phyloP scores from a whole-genome alignment of 495 filamentous ascomycete genomes.

The Geoglossum glabrum region DNA sequence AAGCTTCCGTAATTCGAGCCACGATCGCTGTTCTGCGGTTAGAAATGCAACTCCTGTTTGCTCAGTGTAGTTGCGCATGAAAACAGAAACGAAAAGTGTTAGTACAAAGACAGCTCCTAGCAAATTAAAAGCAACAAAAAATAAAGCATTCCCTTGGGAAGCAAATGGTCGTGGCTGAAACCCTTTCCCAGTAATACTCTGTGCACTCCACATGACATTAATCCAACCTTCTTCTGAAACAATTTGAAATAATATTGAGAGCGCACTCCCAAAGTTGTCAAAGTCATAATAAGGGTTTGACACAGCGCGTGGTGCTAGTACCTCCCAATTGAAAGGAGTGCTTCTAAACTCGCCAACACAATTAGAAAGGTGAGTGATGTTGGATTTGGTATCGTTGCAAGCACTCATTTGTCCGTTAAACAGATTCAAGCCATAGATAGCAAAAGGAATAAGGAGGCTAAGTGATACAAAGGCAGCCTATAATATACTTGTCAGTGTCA shows the following conservation, averaged over 20 bases:
- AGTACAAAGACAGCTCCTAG: conserved; percentile 93
- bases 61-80: conserved; percentile 99
- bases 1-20: conserved; percentile 87
- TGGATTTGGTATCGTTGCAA: conserved; percentile 53
- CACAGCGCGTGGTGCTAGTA: conserved; percentile 63
- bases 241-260: conserved; percentile 97
- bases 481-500: conserved; percentile 5
- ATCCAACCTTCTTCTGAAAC: conserved; percentile 97
- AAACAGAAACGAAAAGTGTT: conserved; percentile 95
- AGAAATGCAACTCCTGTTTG: conserved; percentile 94
- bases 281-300: conserved; percentile 78
- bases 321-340: conserved; percentile 59
- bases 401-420: conserved; percentile 62
- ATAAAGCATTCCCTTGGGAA: conserved; percentile 69
- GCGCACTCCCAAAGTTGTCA: conserved; percentile 75
- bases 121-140: conserved; percentile 93
- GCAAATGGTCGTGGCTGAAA: conserved; percentile 45
- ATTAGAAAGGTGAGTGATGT: conserved; percentile 37
- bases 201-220: conserved; percentile 66
- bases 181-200: conserved; percentile 60
- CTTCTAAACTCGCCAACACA: conserved; percentile 70
- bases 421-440: conserved; percentile 82
- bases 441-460: conserved; percentile 86
- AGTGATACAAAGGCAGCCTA: conserved; percentile 80
- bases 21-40: conserved; percentile 90